phyloP scores from a whole-genome alignment of 345 rosid species.

The Cardiospermum halicacabum region DNA sequence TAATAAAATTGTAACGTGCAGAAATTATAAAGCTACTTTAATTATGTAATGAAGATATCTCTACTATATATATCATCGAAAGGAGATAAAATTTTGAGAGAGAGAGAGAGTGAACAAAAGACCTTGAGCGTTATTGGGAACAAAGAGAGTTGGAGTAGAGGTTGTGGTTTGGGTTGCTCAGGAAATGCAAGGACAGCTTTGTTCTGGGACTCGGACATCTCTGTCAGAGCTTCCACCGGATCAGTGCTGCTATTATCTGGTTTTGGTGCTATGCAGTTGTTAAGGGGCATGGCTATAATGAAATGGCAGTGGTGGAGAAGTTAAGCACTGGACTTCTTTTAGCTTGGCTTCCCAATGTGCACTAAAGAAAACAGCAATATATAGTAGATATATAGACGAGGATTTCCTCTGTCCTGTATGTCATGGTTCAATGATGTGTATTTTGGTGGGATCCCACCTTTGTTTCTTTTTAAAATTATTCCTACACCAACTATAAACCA shows the following conservation, averaged over 20 bases:
- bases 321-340: conserved; percentile 26
- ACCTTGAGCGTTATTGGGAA: conserved; percentile 87
- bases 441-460: conserved; percentile 44
- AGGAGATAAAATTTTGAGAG: background rate
- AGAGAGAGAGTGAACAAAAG: conserved; percentile 7
- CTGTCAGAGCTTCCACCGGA: conserved; percentile 32
- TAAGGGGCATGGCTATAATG: conserved; percentile 37
- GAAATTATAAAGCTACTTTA: background rate
- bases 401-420: conserved; percentile 24
- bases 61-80: background rate
- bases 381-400: conserved; percentile 32
- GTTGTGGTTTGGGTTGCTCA: conserved; percentile 33
- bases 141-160: conserved; percentile 36
- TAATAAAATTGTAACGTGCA: background rate
- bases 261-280: conserved; percentile 49
- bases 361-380: conserved; percentile 44
- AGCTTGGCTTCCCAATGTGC: conserved; percentile 46
- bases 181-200: conserved; percentile 40
- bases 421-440: conserved; percentile 14
- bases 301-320: conserved; percentile 23
- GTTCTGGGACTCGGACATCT: conserved; percentile 41
- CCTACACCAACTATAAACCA: conserved; percentile 26
- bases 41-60: background rate
- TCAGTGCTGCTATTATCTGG: conserved; percentile 38
- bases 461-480: conserved; percentile 24